Evolutionary conservation across 441 rosid genomes (phyloP).

Genomic region (Pelargonium myrrhifolium): DNA sequence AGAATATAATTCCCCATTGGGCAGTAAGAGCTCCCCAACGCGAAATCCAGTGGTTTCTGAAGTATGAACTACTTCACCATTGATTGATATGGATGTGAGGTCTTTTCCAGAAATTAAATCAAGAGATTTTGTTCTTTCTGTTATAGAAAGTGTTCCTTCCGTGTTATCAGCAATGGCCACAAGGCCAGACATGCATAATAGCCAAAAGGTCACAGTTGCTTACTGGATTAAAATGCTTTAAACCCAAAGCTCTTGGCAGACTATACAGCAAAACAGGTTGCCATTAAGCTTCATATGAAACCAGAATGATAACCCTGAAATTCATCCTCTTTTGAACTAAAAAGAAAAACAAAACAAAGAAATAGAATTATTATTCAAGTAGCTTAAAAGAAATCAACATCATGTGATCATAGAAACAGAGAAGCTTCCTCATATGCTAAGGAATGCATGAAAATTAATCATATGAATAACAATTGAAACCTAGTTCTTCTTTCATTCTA

Average conservation of each 20-base stretch:
- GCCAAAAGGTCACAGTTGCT: conserved; percentile 34
- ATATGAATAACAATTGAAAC: no score
- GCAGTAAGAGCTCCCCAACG: conserved; percentile 49
- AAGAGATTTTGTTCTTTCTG: conserved; percentile 77
- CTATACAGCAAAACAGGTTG: not conserved
- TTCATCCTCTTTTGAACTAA: not conserved
- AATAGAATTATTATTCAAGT: not conserved
- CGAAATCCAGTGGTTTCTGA: conserved; percentile 55
- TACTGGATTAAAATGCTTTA: conserved; percentile 8
- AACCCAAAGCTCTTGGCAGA: not conserved
- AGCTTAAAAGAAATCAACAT: not conserved
- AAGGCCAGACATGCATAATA: conserved; percentile 86
- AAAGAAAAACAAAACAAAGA: not conserved
- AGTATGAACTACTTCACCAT: conserved; percentile 45
- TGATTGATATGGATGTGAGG: conserved; percentile 28
- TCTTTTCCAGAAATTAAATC: conserved; percentile 43
- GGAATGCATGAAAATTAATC: no score
- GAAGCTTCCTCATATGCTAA: not conserved
- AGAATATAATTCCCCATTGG: conserved; percentile 62
- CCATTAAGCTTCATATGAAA: not conserved
- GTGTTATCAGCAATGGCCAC: conserved; percentile 41
- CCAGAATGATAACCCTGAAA: no score
- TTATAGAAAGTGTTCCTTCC: conserved; percentile 39
- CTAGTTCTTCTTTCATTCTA: not conserved
- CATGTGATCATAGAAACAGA: not conserved